Conservation (phyloP, 345 rosid species). For the Populus ilicifolia region DNA sequence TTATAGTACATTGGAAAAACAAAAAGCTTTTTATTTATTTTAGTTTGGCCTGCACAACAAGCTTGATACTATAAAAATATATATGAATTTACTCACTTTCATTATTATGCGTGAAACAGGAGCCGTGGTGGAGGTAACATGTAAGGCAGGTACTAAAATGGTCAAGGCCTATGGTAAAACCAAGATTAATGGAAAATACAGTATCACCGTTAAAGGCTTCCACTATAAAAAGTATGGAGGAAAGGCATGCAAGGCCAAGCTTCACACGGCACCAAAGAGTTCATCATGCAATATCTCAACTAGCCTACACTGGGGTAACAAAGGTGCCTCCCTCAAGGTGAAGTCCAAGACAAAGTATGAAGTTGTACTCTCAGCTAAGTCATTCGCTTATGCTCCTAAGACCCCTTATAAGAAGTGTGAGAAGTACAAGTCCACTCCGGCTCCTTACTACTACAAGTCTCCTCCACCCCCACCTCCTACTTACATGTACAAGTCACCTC, state of each 20-base stretch:
- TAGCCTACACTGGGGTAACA: conserved; percentile 11
- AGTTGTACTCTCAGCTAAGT: conserved; percentile 21
- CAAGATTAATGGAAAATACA: conserved; percentile 27
- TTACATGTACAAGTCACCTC: conserved; percentile 1
- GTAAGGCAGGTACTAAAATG: conserved; percentile 15
- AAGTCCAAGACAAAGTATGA: conserved; percentile 22
- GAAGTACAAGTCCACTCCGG: conserved; percentile 14
- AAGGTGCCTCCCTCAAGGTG: conserved; percentile 19
- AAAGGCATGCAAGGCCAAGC: conserved; percentile 35
- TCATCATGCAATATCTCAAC: conserved; percentile 32
- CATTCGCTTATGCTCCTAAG: conserved; percentile 35
- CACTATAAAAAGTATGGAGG: conserved; percentile 24
- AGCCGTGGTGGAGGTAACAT: conserved; percentile 30
- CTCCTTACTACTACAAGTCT: conserved; percentile 27
- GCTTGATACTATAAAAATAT: background rate
- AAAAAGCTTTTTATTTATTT: no score
- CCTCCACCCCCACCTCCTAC: conserved; percentile 15
- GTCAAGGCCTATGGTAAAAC: conserved; percentile 34
- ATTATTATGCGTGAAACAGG: conserved; percentile 1
- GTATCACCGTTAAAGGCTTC: conserved; percentile 21
- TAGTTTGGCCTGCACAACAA: background rate
- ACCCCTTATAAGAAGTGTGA: conserved; percentile 24
- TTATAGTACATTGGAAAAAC: no score
- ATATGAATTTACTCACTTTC: background rate
- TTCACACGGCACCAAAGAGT: conserved; percentile 21